phyloP scores from a whole-genome alignment of 208 protist species.

The Acanthamoeba sp. region DNA sequence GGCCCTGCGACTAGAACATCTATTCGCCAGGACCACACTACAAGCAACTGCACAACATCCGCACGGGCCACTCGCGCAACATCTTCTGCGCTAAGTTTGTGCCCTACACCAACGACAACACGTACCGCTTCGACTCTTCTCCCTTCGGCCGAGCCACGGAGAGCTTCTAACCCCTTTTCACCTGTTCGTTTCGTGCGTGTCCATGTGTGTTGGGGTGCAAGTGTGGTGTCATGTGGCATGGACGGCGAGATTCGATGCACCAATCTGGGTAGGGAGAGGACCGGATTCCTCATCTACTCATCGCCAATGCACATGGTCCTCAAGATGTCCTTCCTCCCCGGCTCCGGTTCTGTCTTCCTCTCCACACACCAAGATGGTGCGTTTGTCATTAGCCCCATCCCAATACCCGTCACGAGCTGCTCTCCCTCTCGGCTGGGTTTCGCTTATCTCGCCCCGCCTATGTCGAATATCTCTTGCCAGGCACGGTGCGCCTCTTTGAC shows the following conservation, averaged over 20 bases:
- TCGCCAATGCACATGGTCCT: slow-evolving; percentile 62
- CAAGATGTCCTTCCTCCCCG: slow-evolving; percentile 47
- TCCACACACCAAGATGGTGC: slow-evolving; percentile 55
- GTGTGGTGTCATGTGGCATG: slow-evolving; percentile 46
- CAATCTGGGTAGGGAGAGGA: not conserved
- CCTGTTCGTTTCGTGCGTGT: not conserved
- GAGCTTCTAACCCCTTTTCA: not conserved
- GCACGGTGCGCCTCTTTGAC: slow-evolving; percentile 62
- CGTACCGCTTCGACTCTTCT: not conserved
- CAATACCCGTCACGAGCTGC: not conserved
- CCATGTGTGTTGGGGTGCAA: not conserved
- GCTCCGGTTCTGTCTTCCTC: slow-evolving; percentile 33
- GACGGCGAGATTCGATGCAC: slow-evolving; percentile 61
- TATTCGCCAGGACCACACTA: not conserved
- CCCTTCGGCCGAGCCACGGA: not conserved
- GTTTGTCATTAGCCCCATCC: not conserved
- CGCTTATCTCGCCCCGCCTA: too few species aligned
- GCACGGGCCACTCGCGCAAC: slow-evolving; percentile 26
- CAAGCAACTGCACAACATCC: not conserved
- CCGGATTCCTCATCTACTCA: not conserved
- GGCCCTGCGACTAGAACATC: too few species aligned
- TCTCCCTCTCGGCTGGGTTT: not conserved
- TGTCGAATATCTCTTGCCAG: too few species aligned
- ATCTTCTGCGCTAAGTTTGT: slow-evolving; percentile 71
- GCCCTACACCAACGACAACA: slow-evolving; percentile 39